A percentile compares a stretch with the other conserved stretches of the same genome.
These are phyloP conservation scores for Curvularia eragrostidis DNA, from an alignment of 2,329 filamentous ascomycete species.

Conservation along the genomic window DNA sequence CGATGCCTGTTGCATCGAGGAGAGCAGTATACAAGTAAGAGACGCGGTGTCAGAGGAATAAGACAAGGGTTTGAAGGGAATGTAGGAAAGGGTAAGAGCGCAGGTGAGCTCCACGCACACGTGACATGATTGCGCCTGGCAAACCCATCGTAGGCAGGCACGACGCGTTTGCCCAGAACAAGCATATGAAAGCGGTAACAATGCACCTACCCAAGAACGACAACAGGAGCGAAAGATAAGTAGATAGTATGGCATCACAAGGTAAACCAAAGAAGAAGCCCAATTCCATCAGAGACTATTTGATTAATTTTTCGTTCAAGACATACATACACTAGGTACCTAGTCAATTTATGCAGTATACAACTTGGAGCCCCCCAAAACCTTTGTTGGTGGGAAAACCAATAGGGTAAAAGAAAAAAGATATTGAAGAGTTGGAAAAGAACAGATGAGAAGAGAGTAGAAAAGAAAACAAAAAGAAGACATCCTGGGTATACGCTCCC, in stretches of 20 bases:
- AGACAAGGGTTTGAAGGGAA: not conserved
- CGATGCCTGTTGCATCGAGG: not conserved
- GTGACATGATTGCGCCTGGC: not conserved
- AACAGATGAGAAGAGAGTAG: not conserved
- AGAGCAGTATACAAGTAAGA: not conserved
- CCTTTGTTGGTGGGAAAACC: not conserved
- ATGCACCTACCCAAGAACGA: not conserved
- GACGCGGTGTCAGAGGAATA: not conserved
- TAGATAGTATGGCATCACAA: not conserved
- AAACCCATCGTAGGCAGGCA: not conserved
- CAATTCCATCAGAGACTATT: not conserved
- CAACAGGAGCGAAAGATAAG: not conserved
- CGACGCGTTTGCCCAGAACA: not conserved
- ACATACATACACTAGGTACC: not conserved
- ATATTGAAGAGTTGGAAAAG: not conserved
- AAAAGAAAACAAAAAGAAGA: slow-evolving; percentile 7
- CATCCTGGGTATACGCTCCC: slow-evolving; percentile 28
- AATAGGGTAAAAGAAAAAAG: not conserved
- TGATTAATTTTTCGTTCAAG: not conserved
- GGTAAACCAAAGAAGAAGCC: not conserved
- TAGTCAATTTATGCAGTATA: not conserved
- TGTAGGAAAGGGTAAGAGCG: not conserved
- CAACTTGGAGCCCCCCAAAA: not conserved
- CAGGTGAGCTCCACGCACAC: not conserved
- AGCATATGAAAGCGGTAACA: not conserved